Evolutionary conservation across 164 flowering plant genomes (phyloP).

Genomic region (Umbellularia californica): DNA sequence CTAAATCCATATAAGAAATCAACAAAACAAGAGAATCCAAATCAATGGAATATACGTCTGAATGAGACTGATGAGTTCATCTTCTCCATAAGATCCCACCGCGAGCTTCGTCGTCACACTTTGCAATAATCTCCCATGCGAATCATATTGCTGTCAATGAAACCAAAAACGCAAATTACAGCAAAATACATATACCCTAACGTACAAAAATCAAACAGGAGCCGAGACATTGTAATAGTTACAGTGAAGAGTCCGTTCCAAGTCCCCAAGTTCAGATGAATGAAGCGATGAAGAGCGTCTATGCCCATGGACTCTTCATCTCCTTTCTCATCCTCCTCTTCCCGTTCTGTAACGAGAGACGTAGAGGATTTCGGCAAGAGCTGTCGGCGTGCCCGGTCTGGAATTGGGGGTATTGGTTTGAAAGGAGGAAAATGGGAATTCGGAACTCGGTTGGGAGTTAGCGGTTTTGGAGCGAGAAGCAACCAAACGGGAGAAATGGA

Average conservation of each 20-base stretch:
- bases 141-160: constrained; percentile 72
- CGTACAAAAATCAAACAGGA: neutral
- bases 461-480: neutral
- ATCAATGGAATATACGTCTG: constrained; percentile 56
- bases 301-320: constrained; percentile 35
- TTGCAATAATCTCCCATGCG: constrained; percentile 61
- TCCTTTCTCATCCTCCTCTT: constrained; percentile 9
- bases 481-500: neutral
- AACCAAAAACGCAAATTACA: neutral
- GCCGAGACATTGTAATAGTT: constrained; percentile 13
- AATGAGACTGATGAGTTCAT: constrained; percentile 79
- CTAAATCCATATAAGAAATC: no score
- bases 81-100: constrained; percentile 84
- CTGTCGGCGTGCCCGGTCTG: neutral
- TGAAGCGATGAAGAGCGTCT: constrained; percentile 54
- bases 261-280: constrained; percentile 60
- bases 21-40: no score
- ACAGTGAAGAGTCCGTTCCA: constrained; percentile 78
- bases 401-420: neutral
- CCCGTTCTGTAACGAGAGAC: constrained; percentile 11
- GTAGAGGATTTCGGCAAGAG: constrained; percentile 6
- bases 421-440: neutral
- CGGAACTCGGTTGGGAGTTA: neutral
- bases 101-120: constrained; percentile 66
- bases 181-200: neutral